These are phyloP conservation scores for Arthrobotrys pseudoclavata DNA, from an alignment of 2,329 filamentous ascomycete species.

Conservation along the genomic window DNA sequence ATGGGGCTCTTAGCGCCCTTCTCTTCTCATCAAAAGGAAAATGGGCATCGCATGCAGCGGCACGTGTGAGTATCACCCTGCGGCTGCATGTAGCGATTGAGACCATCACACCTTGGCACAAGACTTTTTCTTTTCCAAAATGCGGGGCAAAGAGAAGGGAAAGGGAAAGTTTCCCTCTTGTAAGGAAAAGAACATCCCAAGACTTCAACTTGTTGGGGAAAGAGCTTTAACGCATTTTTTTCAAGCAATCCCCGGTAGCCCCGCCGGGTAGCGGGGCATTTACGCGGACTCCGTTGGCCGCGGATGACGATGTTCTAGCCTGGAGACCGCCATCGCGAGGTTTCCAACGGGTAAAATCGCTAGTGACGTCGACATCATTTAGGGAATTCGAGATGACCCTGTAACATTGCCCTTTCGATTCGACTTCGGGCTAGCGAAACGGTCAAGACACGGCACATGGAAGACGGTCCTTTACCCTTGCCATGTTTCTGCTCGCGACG, in stretches of 20 bases:
- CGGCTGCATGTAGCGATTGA: constrained; percentile 52
- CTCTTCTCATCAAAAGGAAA: constrained; percentile 30
- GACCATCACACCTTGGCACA: constrained; percentile 51
- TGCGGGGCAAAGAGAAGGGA: constrained; percentile 50
- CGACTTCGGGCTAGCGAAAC: constrained; percentile 45
- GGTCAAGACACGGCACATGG: constrained; percentile 56
- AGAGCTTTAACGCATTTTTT: constrained; percentile 4
- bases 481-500: constrained; percentile 27
- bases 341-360: constrained; percentile 47
- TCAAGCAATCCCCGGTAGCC: background rate
- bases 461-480: constrained; percentile 54
- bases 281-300: constrained; percentile 22
- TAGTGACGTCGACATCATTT: constrained; percentile 45
- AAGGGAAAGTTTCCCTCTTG: constrained; percentile 28
- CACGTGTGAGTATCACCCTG: constrained; percentile 59
- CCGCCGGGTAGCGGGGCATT: constrained; percentile 23
- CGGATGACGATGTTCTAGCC: background rate
- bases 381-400: constrained; percentile 13
- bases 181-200: constrained; percentile 18
- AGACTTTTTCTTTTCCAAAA: constrained; percentile 39
- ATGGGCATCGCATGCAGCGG: constrained; percentile 52
- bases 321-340: constrained; percentile 19
- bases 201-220: constrained; percentile 14
- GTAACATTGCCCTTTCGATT: constrained; percentile 24
- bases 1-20: constrained; percentile 24